These are phyloP conservation scores for Fonsecaea monophora DNA, from an alignment of 2,329 filamentous ascomycete genomes.

Conservation along the genomic window DNA sequence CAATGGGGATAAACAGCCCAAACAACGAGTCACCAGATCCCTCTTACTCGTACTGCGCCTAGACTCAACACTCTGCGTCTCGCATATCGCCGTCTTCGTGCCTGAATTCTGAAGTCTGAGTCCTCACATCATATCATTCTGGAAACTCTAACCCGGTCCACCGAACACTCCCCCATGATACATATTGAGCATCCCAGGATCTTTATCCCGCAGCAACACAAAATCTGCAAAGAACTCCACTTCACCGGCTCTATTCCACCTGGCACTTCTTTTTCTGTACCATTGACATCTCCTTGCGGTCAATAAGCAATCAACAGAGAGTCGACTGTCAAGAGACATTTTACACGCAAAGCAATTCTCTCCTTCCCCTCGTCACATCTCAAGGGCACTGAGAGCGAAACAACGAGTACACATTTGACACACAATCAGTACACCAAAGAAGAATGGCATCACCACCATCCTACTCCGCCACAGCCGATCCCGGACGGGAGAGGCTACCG, in stretches of 20 bases:
- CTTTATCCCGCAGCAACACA: background rate
- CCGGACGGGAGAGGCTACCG: slow-evolving; percentile 16
- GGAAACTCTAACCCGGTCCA: background rate
- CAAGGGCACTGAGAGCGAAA: background rate
- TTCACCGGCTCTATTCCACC: background rate
- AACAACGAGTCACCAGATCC: slow-evolving; percentile 2
- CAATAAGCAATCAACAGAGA: background rate
- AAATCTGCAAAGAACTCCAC: background rate
- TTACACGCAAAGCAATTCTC: background rate
- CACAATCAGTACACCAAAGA: background rate
- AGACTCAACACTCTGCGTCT: background rate
- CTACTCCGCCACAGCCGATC: slow-evolving; percentile 17
- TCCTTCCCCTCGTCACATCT: background rate
- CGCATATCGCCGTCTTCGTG: background rate
- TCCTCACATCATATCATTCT: background rate
- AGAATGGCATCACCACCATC: slow-evolving; percentile 20
- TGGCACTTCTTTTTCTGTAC: background rate
- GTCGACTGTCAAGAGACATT: background rate
- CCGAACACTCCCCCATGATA: background rate
- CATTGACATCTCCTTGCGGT: background rate
- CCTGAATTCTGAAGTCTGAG: background rate
- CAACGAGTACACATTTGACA: background rate
- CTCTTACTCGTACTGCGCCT: no score
- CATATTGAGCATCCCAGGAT: slow-evolving; percentile 1
- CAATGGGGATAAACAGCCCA: background rate